Evolutionary conservation across 1,139 yeast species (phyloP).

Genomic region (Lodderomyces elongisporus): DNA sequence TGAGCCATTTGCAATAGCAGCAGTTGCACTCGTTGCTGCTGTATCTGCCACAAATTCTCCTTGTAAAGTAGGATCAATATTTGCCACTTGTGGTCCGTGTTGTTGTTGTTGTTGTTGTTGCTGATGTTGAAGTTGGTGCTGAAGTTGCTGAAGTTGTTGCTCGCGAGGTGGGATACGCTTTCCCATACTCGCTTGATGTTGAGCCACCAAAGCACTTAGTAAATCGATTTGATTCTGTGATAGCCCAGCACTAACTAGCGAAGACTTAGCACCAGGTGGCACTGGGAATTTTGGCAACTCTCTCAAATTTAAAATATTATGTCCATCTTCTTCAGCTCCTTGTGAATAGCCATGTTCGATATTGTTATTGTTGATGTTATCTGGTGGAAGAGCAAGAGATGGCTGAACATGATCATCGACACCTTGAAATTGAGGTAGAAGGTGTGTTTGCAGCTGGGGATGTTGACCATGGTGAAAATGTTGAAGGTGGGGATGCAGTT

Average conservation of each 20-base stretch:
- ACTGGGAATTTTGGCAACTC: slow-evolving; percentile 57
- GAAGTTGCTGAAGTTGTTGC: slow-evolving; percentile 9
- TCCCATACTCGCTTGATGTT: slow-evolving; percentile 46
- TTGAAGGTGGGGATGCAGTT: no score
- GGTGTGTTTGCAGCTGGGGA: no score
- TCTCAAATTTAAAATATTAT: slow-evolving; percentile 8
- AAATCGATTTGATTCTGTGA: slow-evolving; percentile 66
- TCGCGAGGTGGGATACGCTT: slow-evolving; percentile 19
- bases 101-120: slow-evolving; percentile 7
- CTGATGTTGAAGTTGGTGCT: slow-evolving; percentile 7
- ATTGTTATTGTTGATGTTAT: slow-evolving; percentile 2
- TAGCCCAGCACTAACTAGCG: slow-evolving; percentile 61
- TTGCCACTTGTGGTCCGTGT: slow-evolving; percentile 1
- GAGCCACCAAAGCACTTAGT: slow-evolving; percentile 66
- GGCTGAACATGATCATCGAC: no score
- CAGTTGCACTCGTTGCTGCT: not conserved
- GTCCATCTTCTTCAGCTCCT: slow-evolving; percentile 1
- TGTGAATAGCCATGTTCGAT: slow-evolving; percentile 1
- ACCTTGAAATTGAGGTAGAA: no score
- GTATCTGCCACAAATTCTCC: no score
- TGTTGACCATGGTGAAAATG: no score
- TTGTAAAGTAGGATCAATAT: slow-evolving; percentile 1
- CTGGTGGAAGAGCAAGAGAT: no score
- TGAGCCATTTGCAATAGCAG: not conserved
- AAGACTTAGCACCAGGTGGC: slow-evolving; percentile 65